Evolutionary conservation across 2,329 filamentous ascomycete genomes (phyloP).

Genomic region (Cladorrhinum sp.): DNA sequence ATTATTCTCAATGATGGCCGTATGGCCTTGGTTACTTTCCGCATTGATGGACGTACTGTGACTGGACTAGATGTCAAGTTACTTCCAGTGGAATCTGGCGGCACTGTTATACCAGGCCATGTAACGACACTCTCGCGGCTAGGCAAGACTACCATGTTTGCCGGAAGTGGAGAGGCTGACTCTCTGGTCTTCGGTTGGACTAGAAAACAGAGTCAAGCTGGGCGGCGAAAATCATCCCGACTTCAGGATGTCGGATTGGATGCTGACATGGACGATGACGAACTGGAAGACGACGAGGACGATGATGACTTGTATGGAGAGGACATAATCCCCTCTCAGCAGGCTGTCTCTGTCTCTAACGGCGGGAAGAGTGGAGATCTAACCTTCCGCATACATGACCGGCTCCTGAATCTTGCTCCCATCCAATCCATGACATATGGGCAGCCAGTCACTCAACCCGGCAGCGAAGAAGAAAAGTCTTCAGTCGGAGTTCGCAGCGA

Average conservation of each 20-base stretch:
- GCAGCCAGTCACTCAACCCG: constrained; percentile 44
- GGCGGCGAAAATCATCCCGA: constrained; percentile 59
- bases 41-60: constrained; percentile 85
- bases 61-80: constrained; percentile 75
- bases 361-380: constrained; percentile 59
- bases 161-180: constrained; percentile 81
- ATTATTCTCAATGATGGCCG: constrained; percentile 74
- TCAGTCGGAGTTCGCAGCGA: constrained; percentile 51
- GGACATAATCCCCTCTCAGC: constrained; percentile 41
- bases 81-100: constrained; percentile 61
- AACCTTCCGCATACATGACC: constrained; percentile 73
- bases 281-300: constrained; percentile 36
- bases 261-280: constrained; percentile 59
- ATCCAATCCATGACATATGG: constrained; percentile 74
- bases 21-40: constrained; percentile 74
- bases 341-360: constrained; percentile 37
- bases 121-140: constrained; percentile 70
- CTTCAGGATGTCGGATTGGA: constrained; percentile 55
- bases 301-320: constrained; percentile 65
- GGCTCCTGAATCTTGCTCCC: constrained; percentile 72
- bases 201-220: constrained; percentile 57
- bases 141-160: constrained; percentile 68
- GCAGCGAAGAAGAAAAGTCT: constrained; percentile 45
- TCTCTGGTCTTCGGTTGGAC: constrained; percentile 80
- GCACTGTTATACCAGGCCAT: constrained; percentile 56